A percentile compares a stretch with the other conserved stretches of the same genome.
Conservation (phyloP, 75 land plant genomes). For the Pinus tabuliformis region DNA sequence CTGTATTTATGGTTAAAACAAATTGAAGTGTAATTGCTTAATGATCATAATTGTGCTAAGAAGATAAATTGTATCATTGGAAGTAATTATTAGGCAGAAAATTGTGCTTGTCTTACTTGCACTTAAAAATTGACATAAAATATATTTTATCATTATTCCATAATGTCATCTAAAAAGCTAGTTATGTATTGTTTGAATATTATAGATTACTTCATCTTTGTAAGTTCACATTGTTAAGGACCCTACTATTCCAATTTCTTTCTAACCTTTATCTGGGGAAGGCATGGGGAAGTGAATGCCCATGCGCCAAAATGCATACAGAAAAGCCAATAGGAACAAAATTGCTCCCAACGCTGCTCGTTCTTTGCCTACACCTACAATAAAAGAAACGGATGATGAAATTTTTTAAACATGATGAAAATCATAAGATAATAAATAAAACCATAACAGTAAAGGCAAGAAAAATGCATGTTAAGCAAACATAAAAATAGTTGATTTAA, state of each 20-base stretch:
- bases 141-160: neutral
- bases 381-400: neutral
- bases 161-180: neutral
- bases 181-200: neutral
- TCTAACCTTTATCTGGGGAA: conserved; percentile 74
- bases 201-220: neutral
- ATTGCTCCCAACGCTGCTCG: conserved; percentile 74
- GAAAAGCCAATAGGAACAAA: conserved; percentile 69
- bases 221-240: neutral
- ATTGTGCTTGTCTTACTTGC: too few species aligned
- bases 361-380: conserved; percentile 69
- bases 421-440: neutral
- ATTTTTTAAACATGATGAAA: neutral
- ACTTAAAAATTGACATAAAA: too few species aligned
- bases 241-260: neutral
- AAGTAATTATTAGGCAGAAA: too few species aligned
- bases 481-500: neutral
- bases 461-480: neutral
- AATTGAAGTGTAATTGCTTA: too few species aligned
- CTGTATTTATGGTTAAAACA: too few species aligned
- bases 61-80: too few species aligned
- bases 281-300: conserved; percentile 98
- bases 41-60: too few species aligned
- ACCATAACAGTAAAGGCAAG: neutral
- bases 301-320: conserved; percentile 96